Base-by-base conservation (phyloP, 352 stramenopile genomes). In the Phytophthora niederhauseri region DNA sequence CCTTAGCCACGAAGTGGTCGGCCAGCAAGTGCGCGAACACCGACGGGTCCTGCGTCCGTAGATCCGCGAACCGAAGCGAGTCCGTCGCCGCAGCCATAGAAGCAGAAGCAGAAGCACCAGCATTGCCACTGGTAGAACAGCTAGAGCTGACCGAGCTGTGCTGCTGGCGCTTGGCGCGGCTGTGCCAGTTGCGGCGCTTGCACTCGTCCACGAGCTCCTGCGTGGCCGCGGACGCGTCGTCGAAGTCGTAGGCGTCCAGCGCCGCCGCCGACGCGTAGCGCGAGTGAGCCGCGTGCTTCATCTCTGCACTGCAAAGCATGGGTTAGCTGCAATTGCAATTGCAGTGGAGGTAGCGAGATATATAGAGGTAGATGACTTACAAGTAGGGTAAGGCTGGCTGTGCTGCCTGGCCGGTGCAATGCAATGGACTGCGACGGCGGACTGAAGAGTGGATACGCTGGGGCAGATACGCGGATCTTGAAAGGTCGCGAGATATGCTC, bases 1-100 rank as follows among this genome's bases (percentile, higher is more conserved):
- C 70, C 1, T 57, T 48, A 11, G 70, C 70, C 28, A 77, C 66
- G 57, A 77, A 77, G 59, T 74, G 60, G 36, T 77, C 66, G 0
- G 70, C 70, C 28, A 77, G 19, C 12, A 77, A 7, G 9, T 77
- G 66, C 2, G 70, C 70, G 24, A 74, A 74, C 34, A 49, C 66
- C 2, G 64, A 51, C 14, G 69, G 64, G 49, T 76, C 69, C 30
- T 75, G 68, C 15, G 41, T 41, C 26, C 55, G 66, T 51, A 56
- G 14, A n/a, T 71, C 64, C n/a, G 57, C 46, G 45, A 68, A 49
- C n/a, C 64, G 68, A 15, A 55, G 46, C 30, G 50, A 20, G 7
- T 65, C 63, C 17, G 56, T 15, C 20, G 19, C 34, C 30, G 53
- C 54, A 8, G 43, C 30, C n/a, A 59, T 34, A 6, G 28, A 31